A percentile compares a stretch with the other conserved stretches of the same genome.
These are phyloP conservation scores for Trifolium repens DNA, from an alignment of 306 rosid species.

Conservation along the genomic window DNA sequence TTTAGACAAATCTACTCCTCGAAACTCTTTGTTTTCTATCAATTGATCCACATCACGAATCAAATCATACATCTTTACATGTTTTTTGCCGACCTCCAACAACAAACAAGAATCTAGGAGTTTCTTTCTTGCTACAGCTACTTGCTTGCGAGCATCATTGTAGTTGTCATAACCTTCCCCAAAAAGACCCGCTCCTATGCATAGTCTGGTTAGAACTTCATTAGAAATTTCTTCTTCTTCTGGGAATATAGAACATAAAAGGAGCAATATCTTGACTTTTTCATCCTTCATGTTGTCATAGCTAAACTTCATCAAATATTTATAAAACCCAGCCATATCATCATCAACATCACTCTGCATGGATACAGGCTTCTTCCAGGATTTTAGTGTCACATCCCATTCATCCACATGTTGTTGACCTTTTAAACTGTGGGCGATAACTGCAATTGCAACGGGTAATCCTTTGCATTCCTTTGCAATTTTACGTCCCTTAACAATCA, in stretches of 20 bases:
- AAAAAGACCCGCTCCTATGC: not conserved
- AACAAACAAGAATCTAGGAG: constrained; percentile 32
- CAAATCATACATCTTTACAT: constrained; percentile 35
- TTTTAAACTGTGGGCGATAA: not conserved
- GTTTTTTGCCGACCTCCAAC: rapidly evolving
- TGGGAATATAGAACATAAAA: constrained; percentile 36
- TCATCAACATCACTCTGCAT: not conserved
- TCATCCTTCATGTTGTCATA: not conserved
- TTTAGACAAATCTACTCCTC: too few relatives aligned
- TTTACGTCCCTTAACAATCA: not conserved
- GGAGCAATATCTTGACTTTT: not conserved
- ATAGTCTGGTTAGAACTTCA: constrained; percentile 16
- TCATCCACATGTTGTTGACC: not conserved
- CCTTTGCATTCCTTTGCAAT: constrained; percentile 38
- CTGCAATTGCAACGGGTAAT: constrained; percentile 33
- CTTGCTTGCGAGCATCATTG: not conserved
- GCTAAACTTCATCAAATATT: constrained; percentile 2
- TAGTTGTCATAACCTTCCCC: not conserved
- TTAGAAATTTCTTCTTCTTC: constrained; percentile 38
- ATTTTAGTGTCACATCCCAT: not conserved
- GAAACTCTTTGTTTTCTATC: not conserved
- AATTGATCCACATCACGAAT: constrained; percentile 1
- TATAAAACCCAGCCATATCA: not conserved
- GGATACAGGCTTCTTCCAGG: not conserved
- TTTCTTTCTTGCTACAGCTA: not conserved